phyloP scores from a whole-genome alignment of 2,329 filamentous ascomycete genomes.

The Rhexocercosporidium sp. region DNA sequence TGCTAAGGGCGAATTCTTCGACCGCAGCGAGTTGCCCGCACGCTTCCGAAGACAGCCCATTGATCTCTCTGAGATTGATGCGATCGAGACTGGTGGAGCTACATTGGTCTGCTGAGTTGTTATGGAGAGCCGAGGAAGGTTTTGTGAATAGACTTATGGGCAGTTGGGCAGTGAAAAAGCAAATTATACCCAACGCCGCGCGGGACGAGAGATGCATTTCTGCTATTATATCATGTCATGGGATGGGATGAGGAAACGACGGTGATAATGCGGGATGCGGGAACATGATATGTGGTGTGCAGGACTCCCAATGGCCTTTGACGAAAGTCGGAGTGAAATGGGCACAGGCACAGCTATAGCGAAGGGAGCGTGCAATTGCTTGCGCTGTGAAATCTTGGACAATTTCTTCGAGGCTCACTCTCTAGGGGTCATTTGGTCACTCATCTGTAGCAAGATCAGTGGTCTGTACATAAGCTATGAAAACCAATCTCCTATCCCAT shows the following conservation, averaged over 20 bases:
- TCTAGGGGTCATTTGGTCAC: not conserved
- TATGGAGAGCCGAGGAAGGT: not conserved
- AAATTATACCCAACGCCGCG: conserved; percentile 24
- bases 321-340: not conserved
- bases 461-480: conserved; percentile 4
- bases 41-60: conserved; percentile 81
- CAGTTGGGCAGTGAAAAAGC: conserved; percentile 15
- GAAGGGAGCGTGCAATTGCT: not conserved
- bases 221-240: not conserved
- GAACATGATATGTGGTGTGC: not conserved
- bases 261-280: not conserved
- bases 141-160: not conserved
- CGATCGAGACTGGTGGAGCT: conserved; percentile 91
- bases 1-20: conserved; percentile 79
- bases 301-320: not conserved
- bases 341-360: not conserved
- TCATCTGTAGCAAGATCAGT: conserved; percentile 10
- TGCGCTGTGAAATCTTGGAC: not conserved
- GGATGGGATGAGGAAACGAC: not conserved
- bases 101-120: conserved; percentile 53
- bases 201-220: not conserved
- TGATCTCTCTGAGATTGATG: conserved; percentile 87
- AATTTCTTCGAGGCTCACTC: not conserved
- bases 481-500: not conserved
- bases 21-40: conserved; percentile 83